Percentiles rank a stretch among this genome's conserved stretches.
Evolutionary conservation across 1,284 basidiomycete genomes (phyloP).

Genomic region (Puccinia brachypodii): DNA sequence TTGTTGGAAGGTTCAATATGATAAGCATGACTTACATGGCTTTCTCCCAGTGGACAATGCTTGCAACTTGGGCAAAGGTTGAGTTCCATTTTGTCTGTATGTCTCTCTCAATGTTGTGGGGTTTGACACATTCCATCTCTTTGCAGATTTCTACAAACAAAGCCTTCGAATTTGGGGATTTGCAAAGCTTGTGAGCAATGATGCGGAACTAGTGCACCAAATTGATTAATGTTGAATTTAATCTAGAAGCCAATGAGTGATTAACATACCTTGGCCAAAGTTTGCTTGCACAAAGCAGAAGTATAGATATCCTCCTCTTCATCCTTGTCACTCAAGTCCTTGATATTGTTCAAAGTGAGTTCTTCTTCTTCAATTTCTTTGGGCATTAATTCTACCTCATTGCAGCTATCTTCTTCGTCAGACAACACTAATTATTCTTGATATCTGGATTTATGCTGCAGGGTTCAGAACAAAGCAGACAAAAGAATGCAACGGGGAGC

Average conservation of each 20-base stretch:
- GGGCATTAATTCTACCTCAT: not conserved
- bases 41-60: not conserved
- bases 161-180: not conserved
- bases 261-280: not conserved
- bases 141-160: not conserved
- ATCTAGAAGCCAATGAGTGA: not conserved
- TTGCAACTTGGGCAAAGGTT: not conserved
- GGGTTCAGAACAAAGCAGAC: not conserved
- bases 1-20: not conserved
- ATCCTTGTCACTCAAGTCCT: not conserved
- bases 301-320: not conserved
- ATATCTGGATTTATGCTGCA: not conserved
- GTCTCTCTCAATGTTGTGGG: not conserved
- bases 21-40: not conserved
- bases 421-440: too few relatives aligned
- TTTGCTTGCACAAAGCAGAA: not conserved
- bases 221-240: not conserved
- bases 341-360: not conserved
- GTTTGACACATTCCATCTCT: not conserved
- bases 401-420: not conserved
- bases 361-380: not conserved
- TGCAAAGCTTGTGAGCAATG: not conserved
- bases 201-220: not conserved
- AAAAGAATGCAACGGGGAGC: not conserved
- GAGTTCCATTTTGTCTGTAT: not conserved